A percentile compares a stretch with the other conserved stretches of the same genome.
Evolutionary conservation across 1,139 yeast genomes (phyloP).

Genomic region (Diutina mesorugosa): DNA sequence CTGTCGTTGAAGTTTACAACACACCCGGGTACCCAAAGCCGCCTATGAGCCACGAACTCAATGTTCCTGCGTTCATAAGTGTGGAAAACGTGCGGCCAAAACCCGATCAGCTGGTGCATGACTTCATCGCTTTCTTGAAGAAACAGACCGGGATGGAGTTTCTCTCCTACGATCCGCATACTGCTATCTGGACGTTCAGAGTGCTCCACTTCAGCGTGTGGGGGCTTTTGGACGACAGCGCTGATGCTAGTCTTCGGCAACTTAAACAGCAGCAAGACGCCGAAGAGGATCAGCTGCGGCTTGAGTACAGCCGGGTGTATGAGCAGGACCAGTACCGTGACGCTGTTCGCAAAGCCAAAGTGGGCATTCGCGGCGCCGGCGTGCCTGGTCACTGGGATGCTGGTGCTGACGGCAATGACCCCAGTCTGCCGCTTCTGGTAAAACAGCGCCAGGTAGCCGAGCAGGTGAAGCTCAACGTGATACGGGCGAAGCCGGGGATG

Average conservation of each 20-base stretch:
- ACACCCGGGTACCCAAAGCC: slow-evolving; percentile 32
- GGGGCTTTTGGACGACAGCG: slow-evolving; percentile 72
- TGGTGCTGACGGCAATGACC: slow-evolving; percentile 7
- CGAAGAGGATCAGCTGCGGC: slow-evolving; percentile 13
- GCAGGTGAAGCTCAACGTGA: slow-evolving; percentile 17
- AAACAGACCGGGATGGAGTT: slow-evolving; percentile 57
- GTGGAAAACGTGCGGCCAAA: slow-evolving; percentile 29
- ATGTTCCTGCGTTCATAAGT: slow-evolving; percentile 76
- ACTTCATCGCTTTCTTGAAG: slow-evolving; percentile 35
- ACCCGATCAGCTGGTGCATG: slow-evolving; percentile 8
- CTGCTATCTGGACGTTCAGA: slow-evolving; percentile 68
- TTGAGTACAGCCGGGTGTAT: slow-evolving; percentile 17
- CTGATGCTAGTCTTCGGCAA: background rate
- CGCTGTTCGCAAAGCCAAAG: slow-evolving; percentile 25
- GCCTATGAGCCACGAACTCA: slow-evolving; percentile 58
- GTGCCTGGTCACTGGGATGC: slow-evolving; percentile 28
- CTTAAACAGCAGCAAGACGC: slow-evolving; percentile 11
- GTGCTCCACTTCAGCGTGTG: slow-evolving; percentile 90
- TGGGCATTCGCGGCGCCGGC: slow-evolving; percentile 15
- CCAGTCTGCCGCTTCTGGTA: slow-evolving; percentile 4
- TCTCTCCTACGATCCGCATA: slow-evolving; percentile 64
- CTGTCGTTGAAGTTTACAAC: slow-evolving; percentile 49
- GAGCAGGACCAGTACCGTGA: slow-evolving; percentile 16
- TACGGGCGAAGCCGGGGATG: slow-evolving; percentile 10
- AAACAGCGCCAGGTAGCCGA: slow-evolving; percentile 12